phyloP scores from a whole-genome alignment of 2,329 filamentous ascomycete genomes.

The Penicillium digitatum region DNA sequence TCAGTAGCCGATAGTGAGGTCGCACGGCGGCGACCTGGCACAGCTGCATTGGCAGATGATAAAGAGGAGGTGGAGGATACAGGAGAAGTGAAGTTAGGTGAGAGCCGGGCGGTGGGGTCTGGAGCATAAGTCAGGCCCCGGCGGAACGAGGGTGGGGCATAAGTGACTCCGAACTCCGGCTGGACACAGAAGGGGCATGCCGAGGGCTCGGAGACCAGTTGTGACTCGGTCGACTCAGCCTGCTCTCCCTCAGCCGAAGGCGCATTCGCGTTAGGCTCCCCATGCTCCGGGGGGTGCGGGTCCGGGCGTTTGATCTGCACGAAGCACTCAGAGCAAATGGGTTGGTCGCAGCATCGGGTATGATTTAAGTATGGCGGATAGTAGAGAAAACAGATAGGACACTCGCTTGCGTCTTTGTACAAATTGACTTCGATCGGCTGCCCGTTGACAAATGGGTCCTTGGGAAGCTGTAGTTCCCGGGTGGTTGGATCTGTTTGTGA shows the following conservation, averaged over 20 bases:
- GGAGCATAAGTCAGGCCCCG: constrained; percentile 70
- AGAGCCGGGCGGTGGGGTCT: constrained; percentile 47
- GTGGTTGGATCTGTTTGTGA: constrained; percentile 68
- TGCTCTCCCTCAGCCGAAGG: constrained; percentile 33
- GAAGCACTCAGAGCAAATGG: constrained; percentile 97
- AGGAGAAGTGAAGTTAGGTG: constrained; percentile 59
- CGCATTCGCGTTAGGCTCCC: constrained; percentile 44
- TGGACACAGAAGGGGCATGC: constrained; percentile 93
- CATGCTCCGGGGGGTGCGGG: constrained; percentile 80
- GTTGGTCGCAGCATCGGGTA: constrained; percentile 90
- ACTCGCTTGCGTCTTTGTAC: constrained; percentile 87
- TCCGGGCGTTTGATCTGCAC: constrained; percentile 96
- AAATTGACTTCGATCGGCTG: constrained; percentile 87
- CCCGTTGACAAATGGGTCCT: constrained; percentile 88
- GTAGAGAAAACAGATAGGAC: constrained; percentile 93
- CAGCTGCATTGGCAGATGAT: constrained; percentile 51
- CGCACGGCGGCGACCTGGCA: constrained; percentile 52
- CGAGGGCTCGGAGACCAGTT: constrained; percentile 85
- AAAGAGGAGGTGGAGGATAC: constrained; percentile 86
- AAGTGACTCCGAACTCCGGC: constrained; percentile 93
- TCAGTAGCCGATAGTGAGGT: constrained; percentile 76
- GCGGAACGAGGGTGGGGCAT: constrained; percentile 82
- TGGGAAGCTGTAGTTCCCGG: constrained; percentile 72
- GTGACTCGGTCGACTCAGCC: constrained; percentile 48
- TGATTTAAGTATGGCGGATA: constrained; percentile 93